These are phyloP conservation scores for Alternaria sp. DNA, from an alignment of 2,329 filamentous ascomycete species.

Conservation along the genomic window DNA sequence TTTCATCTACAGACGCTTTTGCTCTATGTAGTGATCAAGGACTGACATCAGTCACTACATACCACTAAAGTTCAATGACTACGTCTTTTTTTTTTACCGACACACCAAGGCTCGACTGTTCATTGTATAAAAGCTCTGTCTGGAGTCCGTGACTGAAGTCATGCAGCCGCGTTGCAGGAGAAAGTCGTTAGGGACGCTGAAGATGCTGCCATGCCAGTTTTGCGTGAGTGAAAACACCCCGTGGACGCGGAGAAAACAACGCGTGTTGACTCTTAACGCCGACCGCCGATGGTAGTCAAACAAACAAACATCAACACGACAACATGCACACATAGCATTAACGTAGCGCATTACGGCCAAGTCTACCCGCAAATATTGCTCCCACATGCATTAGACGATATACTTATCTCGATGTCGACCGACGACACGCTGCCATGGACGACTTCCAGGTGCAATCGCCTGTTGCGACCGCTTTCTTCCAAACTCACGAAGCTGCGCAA, in stretches of 20 bases:
- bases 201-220: background rate
- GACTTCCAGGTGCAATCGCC: constrained; percentile 54
- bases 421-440: constrained; percentile 53
- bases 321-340: constrained; percentile 15
- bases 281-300: constrained; percentile 31
- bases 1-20: background rate
- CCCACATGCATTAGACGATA: constrained; percentile 27
- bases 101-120: background rate
- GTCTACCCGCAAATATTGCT: background rate
- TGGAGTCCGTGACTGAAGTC: background rate
- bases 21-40: background rate
- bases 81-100: background rate
- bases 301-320: constrained; percentile 12
- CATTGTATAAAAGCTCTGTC: background rate
- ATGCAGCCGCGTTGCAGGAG: background rate
- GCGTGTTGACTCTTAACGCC: constrained; percentile 20
- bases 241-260: constrained; percentile 6
- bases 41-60: background rate
- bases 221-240: background rate
- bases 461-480: constrained; percentile 54
- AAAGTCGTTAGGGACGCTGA: background rate
- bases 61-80: background rate
- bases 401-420: constrained; percentile 39
- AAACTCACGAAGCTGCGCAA: constrained; percentile 52
- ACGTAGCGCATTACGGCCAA: constrained; percentile 13